Base-by-base conservation (phyloP, 2,329 filamentous ascomycete genomes). In the Sporothrix humicola region DNA sequence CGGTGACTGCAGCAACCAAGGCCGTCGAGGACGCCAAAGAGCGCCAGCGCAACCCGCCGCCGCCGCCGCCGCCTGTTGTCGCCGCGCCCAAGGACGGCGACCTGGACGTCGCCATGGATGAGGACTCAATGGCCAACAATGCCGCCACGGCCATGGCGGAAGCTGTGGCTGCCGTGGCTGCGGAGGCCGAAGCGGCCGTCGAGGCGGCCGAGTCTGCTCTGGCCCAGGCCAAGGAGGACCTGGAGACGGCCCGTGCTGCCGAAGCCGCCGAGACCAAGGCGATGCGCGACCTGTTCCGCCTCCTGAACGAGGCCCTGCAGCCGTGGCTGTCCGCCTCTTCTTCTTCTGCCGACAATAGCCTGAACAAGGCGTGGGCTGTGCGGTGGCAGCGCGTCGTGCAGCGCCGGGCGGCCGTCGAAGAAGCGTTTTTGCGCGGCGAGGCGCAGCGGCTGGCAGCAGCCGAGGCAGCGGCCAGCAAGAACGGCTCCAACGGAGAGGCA, bases 321-420 rank as follows among this genome's bases (percentile, higher is more conserved):
- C 89, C 89, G 59, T 93, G 97, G 82, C 92, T 93, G 0, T 84
- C 85, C 6, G 93, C 77, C 76, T n/a, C 7, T 42, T 17, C 17
- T 3, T 81, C 83, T 13, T 89, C 86, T 48, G 89, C 91, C 84
- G 83, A 44, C 87, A 89, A 46, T 88, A 91, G 23, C 77, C 87
- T 95, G 76, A 87, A 97, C 73, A 87, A 88, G 75, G 87, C 89
- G 69, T 98, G 96, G 96, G 95, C 92, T 0, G 88, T 89, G 79
- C 88, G 94, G 66, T 99, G 96, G 96, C 84, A 93, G 75, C 88
- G 93, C 46, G 94, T 96, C 1, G 98, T 97, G 81, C 85, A 90
- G 78, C 87, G 96, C 59, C 92, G 94, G 82, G 89, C 89, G 15
- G 93, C 93, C 2, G 93, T 98, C 15, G 95, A 98, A 83, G 94